These are phyloP conservation scores for Fraxinus quadrangulata DNA, from an alignment of 257 asterid genomes.

Conservation along the genomic window DNA sequence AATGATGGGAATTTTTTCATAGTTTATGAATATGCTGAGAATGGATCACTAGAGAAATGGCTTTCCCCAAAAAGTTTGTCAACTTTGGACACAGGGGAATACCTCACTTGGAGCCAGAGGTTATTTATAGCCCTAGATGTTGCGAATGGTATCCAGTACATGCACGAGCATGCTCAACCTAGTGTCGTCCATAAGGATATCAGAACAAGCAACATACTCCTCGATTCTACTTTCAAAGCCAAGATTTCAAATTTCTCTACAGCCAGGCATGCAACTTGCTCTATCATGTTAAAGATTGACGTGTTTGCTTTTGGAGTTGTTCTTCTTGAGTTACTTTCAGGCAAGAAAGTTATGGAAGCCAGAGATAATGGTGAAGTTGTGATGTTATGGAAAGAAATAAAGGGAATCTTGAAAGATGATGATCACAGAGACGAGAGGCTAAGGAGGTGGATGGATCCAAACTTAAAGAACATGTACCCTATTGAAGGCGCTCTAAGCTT, in stretches of 20 bases:
- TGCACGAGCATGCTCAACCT: conserved; percentile 79
- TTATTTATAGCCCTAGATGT: conserved; percentile 63
- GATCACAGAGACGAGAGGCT: conserved; percentile 54
- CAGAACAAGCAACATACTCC: conserved; percentile 59
- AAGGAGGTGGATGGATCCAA: conserved; percentile 71
- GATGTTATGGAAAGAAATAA: conserved; percentile 62
- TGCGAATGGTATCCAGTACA: conserved; percentile 80
- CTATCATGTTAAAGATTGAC: conserved; percentile 54
- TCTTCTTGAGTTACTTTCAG: conserved; percentile 69
- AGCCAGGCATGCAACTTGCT: conserved; percentile 47
- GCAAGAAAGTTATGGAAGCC: conserved; percentile 58
- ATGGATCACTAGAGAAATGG: conserved; percentile 69
- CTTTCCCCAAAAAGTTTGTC: conserved; percentile 38
- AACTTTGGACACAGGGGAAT: conserved; percentile 26
- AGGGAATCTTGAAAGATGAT: conserved; percentile 50
- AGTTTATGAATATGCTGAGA: conserved; percentile 65
- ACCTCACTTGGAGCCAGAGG: conserved; percentile 63
- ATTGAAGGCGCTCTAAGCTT: conserved; percentile 66
- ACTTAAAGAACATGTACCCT: conserved; percentile 38
- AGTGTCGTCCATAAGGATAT: conserved; percentile 67
- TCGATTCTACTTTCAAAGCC: conserved; percentile 68
- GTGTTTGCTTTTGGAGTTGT: conserved; percentile 74
- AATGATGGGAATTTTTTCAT: conserved; percentile 50
- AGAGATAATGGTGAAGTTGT: conserved; percentile 48
- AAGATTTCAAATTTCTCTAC: conserved; percentile 66